phyloP scores from a whole-genome alignment of 1,139 yeast species.

The Blastobotrys elegans region DNA sequence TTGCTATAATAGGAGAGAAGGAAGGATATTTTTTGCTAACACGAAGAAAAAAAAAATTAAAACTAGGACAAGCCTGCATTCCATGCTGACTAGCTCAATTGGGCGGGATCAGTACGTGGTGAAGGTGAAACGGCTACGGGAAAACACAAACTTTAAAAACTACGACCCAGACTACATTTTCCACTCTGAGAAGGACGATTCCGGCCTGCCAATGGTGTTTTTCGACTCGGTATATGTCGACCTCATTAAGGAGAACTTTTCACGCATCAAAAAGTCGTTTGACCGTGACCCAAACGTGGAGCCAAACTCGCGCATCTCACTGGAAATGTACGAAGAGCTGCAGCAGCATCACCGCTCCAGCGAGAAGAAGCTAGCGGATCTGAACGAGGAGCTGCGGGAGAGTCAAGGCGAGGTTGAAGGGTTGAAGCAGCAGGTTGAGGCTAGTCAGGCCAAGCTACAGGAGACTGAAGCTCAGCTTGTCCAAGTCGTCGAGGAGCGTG shows the following conservation, averaged over 20 bases:
- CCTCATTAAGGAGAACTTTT: slow-evolving; percentile 63
- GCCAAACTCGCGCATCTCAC: slow-evolving; percentile 62
- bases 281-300: slow-evolving; percentile 70
- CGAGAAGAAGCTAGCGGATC: slow-evolving; percentile 32
- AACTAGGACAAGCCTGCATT: slow-evolving; percentile 53
- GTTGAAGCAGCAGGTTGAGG: slow-evolving; percentile 11
- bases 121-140: slow-evolving; percentile 68
- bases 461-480: slow-evolving; percentile 5
- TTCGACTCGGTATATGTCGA: slow-evolving; percentile 62
- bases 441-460: slow-evolving; percentile 5
- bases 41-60: slow-evolving; percentile 1
- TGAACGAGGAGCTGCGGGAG: slow-evolving; percentile 23
- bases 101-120: slow-evolving; percentile 79
- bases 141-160: slow-evolving; percentile 49
- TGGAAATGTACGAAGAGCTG: slow-evolving; percentile 63
- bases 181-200: slow-evolving; percentile 55
- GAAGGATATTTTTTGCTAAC: too few relatives aligned
- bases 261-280: slow-evolving; percentile 64
- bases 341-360: slow-evolving; percentile 42
- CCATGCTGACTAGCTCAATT: slow-evolving; percentile 58
- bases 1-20: background rate
- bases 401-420: slow-evolving; percentile 15
- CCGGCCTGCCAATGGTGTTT: slow-evolving; percentile 83
- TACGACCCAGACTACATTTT: slow-evolving; percentile 39
- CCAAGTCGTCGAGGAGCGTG: slow-evolving; percentile 19